Percentiles rank a stretch among this genome's conserved stretches.
Conservation (phyloP, 768 basidiomycete species). For the Mrakia hoshinonis region DNA sequence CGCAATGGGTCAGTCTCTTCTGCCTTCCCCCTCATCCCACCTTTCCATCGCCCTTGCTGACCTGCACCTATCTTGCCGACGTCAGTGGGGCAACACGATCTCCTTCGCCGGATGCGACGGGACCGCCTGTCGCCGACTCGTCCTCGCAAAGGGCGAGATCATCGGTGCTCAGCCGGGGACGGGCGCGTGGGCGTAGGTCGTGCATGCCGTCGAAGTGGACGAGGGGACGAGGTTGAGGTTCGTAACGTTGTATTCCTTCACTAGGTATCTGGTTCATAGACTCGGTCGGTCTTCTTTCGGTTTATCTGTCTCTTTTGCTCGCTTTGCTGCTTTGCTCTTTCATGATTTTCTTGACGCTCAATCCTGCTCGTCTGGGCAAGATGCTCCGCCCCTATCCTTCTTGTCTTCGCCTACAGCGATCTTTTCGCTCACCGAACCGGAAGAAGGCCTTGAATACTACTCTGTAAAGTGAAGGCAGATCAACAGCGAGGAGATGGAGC, state of each 20-base stretch:
- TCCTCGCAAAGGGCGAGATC: neutral
- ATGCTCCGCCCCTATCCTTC: neutral
- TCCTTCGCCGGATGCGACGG: conserved; percentile 5
- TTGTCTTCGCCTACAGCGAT: too few relatives aligned
- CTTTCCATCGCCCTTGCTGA: neutral
- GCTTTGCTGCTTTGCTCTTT: neutral
- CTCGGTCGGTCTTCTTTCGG: neutral
- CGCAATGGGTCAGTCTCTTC: conserved; percentile 2
- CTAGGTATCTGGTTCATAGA: neutral
- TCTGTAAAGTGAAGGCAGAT: too few relatives aligned
- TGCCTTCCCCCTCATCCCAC: too few relatives aligned
- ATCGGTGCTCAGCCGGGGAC: too few relatives aligned
- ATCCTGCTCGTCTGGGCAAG: neutral
- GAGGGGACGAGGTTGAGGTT: neutral
- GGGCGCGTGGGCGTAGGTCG: too few relatives aligned
- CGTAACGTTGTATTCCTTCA: neutral
- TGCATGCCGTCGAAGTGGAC: neutral
- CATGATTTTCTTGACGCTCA: too few relatives aligned
- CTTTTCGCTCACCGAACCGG: too few relatives aligned
- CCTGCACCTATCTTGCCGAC: neutral
- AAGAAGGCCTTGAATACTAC: too few relatives aligned
- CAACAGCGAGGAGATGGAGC: too few relatives aligned
- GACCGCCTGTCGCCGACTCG: neutral
- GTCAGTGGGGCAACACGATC: conserved; percentile 3
- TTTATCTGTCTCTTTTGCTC: neutral